Evolutionary conservation across 371 early-diverging fungal species (phyloP).

Genomic region (Smittium culicis): DNA sequence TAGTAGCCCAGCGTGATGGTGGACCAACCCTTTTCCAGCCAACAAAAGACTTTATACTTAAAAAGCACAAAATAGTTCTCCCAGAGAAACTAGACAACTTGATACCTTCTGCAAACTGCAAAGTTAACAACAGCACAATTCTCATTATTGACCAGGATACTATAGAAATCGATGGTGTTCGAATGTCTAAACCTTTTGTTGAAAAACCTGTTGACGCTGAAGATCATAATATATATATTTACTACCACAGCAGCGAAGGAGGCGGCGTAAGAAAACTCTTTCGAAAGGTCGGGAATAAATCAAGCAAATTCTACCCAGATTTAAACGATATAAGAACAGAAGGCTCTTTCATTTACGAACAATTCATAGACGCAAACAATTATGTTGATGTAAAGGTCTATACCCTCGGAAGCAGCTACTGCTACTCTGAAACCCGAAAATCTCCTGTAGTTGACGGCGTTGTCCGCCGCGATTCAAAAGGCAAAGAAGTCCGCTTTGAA

Average conservation of each 20-base stretch:
- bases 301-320: conserved; percentile 76
- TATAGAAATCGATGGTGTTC: conserved; percentile 49
- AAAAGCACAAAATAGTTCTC: conserved; percentile 17
- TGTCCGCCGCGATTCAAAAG: conserved; percentile 88
- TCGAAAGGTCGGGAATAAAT: conserved; percentile 93
- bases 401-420: conserved; percentile 75
- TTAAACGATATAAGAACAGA: conserved; percentile 48
- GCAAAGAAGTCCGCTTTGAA: conserved; percentile 91
- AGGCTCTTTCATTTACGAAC: conserved; percentile 89
- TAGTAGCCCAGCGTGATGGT: conserved; percentile 59
- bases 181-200: conserved; percentile 84
- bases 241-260: conserved; percentile 68
- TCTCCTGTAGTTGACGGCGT: conserved; percentile 96
- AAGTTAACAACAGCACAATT: conserved; percentile 19
- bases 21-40: conserved; percentile 43
- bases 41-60: conserved; percentile 32
- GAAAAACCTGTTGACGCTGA: conserved; percentile 96
- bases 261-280: conserved; percentile 90
- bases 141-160: conserved; percentile 53
- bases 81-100: no score
- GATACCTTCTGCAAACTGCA: no score
- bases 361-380: conserved; percentile 85
- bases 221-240: conserved; percentile 94
- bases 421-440: conserved; percentile 97
- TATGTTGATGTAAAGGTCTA: conserved; percentile 97